phyloP scores from a whole-genome alignment of 306 rosid species.

The Argentina anserina region DNA sequence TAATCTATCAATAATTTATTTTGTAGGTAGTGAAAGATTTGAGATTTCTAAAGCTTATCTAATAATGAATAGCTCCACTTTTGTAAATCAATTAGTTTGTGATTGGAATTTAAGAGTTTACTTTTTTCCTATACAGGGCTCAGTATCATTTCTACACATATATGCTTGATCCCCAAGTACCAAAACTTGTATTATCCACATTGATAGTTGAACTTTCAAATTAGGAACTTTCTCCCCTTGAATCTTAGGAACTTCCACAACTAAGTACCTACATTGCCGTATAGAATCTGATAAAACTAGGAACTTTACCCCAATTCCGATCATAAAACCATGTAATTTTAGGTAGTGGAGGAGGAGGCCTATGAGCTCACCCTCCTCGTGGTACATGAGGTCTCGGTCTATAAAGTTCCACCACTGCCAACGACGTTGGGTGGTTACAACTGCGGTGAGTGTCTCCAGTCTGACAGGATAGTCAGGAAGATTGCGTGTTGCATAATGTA shows the following conservation, averaged over 20 bases:
- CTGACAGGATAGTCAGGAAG: conserved; percentile 97
- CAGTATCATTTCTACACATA: conserved; percentile 1
- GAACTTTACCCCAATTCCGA: not conserved
- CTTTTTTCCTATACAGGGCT: conserved; percentile 17
- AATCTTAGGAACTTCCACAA: not conserved
- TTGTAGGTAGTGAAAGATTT: not conserved
- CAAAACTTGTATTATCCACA: not conserved
- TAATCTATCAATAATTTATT: no score
- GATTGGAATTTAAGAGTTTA: not conserved
- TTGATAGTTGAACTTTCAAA: not conserved
- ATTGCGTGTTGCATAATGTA: conserved; percentile 76
- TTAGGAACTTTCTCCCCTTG: not conserved
- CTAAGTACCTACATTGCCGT: not conserved
- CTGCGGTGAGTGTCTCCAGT: conserved; percentile 96
- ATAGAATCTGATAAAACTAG: not conserved
- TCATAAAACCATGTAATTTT: conserved; percentile 59
- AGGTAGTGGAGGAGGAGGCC: conserved; percentile 73
- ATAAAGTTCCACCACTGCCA: conserved; percentile 84
- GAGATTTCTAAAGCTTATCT: not conserved
- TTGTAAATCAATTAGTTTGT: not conserved
- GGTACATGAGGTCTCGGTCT: conserved; percentile 85
- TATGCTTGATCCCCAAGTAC: conserved; percentile 7
- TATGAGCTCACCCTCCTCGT: conserved; percentile 90
- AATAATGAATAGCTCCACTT: not conserved
- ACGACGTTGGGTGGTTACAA: conserved; percentile 85